Evolutionary conservation across 768 basidiomycete genomes (phyloP), one percentile per base, ranked within the genome.

Genomic region (Tylopilus vinaceipallidus): DNA sequence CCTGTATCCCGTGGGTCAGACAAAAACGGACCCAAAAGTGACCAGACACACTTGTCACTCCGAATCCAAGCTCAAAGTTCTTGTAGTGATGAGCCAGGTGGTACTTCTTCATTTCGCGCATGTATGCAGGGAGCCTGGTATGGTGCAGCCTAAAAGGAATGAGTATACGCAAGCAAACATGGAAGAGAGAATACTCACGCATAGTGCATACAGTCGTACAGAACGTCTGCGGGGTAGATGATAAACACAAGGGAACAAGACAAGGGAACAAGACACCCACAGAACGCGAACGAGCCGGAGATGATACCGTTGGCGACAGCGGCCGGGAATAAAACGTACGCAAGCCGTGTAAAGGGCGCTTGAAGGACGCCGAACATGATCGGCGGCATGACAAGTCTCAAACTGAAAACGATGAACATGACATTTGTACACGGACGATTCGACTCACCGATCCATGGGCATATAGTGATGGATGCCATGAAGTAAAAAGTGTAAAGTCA

Each of bases 41-140:
- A 45, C 16, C 36, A 32, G 13, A 71, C 82, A 45, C 60, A 88
- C 90, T 93, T 7, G 95, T 98, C 11, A 98, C 95, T 27, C 95
- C 95, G 64, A 95, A 98, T 16, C 94, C 95, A 37, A 98, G 86
- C 64, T 97, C 93, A 66, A 92, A 95, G 74, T 97, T 95, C 72
- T 97, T 97, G 76, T 95, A 97, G 68, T 98, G 95, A 64, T 98
- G 95, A 7, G 92, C 94, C 55, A 99, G 80, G 61, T 99, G 97
- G 64, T 98, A 98, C 65, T 90, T 90, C 77, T 99, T 99, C 88
- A 91, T 88, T 65, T 93, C 87, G 50, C 78, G 79, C 71, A 98
- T 67, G 71, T 98, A 97, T 30, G 83, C 73, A 3, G 93, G 92
- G 20, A 95, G 81, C 57, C 75, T 82, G 3, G 89, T 86, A 71